Evolutionary conservation across 1,139 yeast species (phyloP).

Genomic region (Protomyces lactucae-debilis): DNA sequence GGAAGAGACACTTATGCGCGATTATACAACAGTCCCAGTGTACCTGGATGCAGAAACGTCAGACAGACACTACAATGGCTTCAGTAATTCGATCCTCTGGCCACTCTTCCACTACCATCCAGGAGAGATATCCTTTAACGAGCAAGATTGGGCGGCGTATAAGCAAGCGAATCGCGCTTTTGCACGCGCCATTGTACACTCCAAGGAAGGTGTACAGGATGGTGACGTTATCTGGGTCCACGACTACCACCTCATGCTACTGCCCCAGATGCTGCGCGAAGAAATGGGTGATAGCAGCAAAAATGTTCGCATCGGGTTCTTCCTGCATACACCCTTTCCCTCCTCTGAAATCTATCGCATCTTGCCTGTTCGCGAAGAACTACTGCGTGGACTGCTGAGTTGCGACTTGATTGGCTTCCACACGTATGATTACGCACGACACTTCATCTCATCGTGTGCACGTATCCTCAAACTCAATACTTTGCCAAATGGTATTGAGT

Average conservation of each 20-base stretch:
- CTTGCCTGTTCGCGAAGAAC: constrained; percentile 90
- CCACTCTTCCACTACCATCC: constrained; percentile 98
- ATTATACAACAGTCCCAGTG: constrained; percentile 87
- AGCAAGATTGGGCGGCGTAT: constrained; percentile 96
- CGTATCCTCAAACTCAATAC: constrained; percentile 78
- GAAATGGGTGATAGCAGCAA: constrained; percentile 48
- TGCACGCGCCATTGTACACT: constrained; percentile 61
- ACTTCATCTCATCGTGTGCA: constrained; percentile 86
- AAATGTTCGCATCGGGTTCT: constrained; percentile 79
- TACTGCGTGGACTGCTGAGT: constrained; percentile 81
- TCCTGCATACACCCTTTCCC: constrained; percentile 97
- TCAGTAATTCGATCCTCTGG: constrained; percentile 89
- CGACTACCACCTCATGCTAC: constrained; percentile 91
- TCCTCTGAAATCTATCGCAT: constrained; percentile 92
- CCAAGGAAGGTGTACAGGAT: constrained; percentile 56
- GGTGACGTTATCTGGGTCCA: constrained; percentile 96
- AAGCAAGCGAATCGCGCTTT: constrained; percentile 85
- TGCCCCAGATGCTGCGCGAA: constrained; percentile 82
- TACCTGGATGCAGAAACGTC: constrained; percentile 84
- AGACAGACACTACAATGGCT: constrained; percentile 94
- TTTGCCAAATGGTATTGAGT: constrained; percentile 85
- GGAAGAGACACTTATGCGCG: constrained; percentile 60
- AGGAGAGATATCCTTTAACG: constrained; percentile 98
- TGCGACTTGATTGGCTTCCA: constrained; percentile 97
- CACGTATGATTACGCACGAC: constrained; percentile 99